Conservation (phyloP, 768 basidiomycete species). For the Kwoniella botswanensis region DNA sequence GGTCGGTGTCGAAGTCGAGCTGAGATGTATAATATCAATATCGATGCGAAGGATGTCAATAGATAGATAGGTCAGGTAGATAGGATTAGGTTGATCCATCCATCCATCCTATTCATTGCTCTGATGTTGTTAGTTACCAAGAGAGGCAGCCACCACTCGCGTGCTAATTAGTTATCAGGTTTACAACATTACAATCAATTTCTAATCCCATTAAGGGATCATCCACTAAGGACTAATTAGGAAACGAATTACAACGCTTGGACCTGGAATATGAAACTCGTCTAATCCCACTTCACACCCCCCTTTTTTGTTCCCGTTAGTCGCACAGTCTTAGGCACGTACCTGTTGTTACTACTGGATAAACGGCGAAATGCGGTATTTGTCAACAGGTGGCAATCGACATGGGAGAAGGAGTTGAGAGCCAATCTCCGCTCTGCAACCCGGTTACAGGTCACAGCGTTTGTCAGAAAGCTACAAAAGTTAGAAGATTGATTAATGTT, state of each 20-base stretch:
- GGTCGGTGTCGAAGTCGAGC: background rate
- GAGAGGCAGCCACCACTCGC: background rate
- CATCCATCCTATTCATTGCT: background rate
- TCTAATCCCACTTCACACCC: background rate
- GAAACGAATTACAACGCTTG: conserved; percentile 1
- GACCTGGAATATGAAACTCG: conserved; percentile 9
- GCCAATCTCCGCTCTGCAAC: too few relatives aligned
- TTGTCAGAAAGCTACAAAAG: too few relatives aligned
- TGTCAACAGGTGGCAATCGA: background rate
- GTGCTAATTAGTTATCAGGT: background rate
- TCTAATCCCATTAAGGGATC: background rate
- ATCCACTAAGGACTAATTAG: conserved; percentile 9
- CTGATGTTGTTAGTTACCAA: background rate
- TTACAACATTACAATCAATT: background rate
- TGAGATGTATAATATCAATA: background rate
- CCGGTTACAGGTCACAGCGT: too few relatives aligned
- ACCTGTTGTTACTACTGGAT: background rate
- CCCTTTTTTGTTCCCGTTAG: background rate
- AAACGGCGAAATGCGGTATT: background rate
- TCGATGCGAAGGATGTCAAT: background rate
- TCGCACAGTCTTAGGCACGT: background rate
- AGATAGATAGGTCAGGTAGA: conserved; percentile 1
- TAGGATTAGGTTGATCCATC: conserved; percentile 2
- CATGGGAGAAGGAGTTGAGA: too few relatives aligned
- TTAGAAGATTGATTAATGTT: too few relatives aligned